Evolutionary conservation across 352 stramenopile species (phyloP), one percentile per base, ranked within the genome.

Genomic region (Bremia lactucae): DNA sequence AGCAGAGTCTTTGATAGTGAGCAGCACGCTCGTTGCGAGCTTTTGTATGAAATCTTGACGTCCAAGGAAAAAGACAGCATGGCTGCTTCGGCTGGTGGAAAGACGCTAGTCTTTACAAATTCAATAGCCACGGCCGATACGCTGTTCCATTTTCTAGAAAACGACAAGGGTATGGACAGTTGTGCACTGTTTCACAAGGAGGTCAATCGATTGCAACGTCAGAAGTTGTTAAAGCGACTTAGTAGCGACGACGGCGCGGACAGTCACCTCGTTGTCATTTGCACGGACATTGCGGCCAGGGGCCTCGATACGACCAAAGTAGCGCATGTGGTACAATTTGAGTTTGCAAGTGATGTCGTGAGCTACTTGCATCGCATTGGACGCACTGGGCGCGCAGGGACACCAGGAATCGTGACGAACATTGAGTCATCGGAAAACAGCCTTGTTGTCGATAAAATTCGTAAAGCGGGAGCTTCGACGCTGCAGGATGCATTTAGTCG

Each of bases 331-430:
- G 57, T 90, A 0, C 78, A 90, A 54, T 85, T 80, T 44, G 78
- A 90, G 46, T 90, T 87, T 42, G 78, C 78, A 7, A 73, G 55
- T 41, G 73, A 90, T 44, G 68, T 86, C n/a, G 73, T 90, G 44
- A 85, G 70, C 43, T 81, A 86, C 34, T 59, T 90, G 31, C 78
- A 90, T 44, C 74, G 78, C 48, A 84, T 86, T 34, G 78, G 78
- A 2, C 74, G 74, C 31, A 90, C 78, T 2, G 78, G 63, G 9
- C 74, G 74, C 13, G 72, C 71, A 16, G 72, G 73, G 2, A 56
- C 64, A 4, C 25, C 46, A 1, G 78, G 78, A 6, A 52, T 36
- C 63, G 77, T 90, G 25, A 80, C 71, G 1, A 90, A 72, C 53
- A 83, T 90, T 37, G 63, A 84, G 36, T 73, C 60, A 1, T 45